Evolutionary conservation across 2,329 filamentous ascomycete genomes (phyloP), one percentile per base, ranked within the genome.

Genomic region (Cordyceps cicadae): DNA sequence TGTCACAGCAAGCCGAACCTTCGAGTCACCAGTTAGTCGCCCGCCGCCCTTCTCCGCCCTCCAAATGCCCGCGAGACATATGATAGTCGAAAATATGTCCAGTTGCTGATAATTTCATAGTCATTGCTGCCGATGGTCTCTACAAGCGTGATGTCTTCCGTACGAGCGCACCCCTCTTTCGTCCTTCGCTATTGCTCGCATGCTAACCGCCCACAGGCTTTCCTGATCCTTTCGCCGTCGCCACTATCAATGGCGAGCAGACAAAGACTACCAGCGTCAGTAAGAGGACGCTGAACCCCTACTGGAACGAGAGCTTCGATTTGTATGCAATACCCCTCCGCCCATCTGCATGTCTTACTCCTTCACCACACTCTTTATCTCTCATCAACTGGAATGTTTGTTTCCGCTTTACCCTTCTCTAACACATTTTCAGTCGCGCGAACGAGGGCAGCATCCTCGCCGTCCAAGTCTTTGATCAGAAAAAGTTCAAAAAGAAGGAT

Each of bases 401-500:
- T 49, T 32, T 41, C 59, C 29, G 11, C 41, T 32, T 41, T 34
- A 29, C 43, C 58, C 63, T 61, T 55, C 34, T 39, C 34, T 54
- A 55, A 55, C 39, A 32, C 53, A 50, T 60, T 61, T 68, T 62
- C 72, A 97, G 94, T 80, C 85, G 84, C 72, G 93, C 91, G 63
- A 94, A 88, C 63, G 94, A 99, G 73, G 93, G 96, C 70, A 96
- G 92, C 74, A 97, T 99, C 70, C 82, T 99, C 53, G 94, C 94
- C 8, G 92, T 99, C 52, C 94, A 99, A 73, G 96, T 99, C 60
- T 99, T 99, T 72, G 94, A 99, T 76, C 94, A 99, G 77, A 97
- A 97, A 81, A 99, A 99, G 79, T 99, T 99, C 79, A 99, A 99
- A 82, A 99, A 99, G 85, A 99, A 97, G 91, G 94, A 99, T 69